Conservation (phyloP, 2,329 filamentous ascomycete species). For the Fusarium sp. region DNA sequence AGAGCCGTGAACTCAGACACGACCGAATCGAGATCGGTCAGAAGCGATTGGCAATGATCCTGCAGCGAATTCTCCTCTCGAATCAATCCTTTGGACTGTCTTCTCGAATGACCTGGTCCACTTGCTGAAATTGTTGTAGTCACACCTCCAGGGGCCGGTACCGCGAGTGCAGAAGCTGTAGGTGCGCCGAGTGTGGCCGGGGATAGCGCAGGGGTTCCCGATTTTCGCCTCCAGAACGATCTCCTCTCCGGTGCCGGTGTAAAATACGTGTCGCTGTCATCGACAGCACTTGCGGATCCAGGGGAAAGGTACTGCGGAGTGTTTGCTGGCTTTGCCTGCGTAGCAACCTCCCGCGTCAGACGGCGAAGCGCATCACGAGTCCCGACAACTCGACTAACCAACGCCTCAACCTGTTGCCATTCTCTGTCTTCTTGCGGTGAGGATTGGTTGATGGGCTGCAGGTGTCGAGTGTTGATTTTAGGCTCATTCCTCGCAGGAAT, state of each 20-base stretch:
- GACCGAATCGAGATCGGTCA: conserved; percentile 87
- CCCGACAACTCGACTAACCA: conserved; percentile 89
- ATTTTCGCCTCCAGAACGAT: conserved; percentile 94
- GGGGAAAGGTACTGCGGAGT: conserved; percentile 59
- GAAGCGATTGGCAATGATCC: conserved; percentile 86
- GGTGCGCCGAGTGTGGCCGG: conserved; percentile 59
- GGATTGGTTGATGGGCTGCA: conserved; percentile 50
- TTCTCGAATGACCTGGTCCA: conserved; percentile 52
- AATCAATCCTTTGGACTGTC: conserved; percentile 55
- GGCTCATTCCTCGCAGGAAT: conserved; percentile 47
- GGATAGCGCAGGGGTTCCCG: conserved; percentile 68
- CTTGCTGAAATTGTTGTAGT: conserved; percentile 52
- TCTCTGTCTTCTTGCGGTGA: conserved; percentile 79
- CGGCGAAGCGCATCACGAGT: conserved; percentile 90
- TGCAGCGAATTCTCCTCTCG: conserved; percentile 79
- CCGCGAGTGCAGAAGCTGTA: conserved; percentile 58
- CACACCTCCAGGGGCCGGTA: conserved; percentile 59
- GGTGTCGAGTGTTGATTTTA: conserved; percentile 48
- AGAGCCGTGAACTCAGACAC: conserved; percentile 86
- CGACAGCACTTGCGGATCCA: conserved; percentile 58
- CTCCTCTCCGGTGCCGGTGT: conserved; percentile 64
- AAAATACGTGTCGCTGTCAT: conserved; percentile 74
- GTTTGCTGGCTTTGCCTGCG: conserved; percentile 54
- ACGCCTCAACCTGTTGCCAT: conserved; percentile 88
- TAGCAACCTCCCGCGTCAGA: conserved; percentile 87